Evolutionary conservation across 768 basidiomycete genomes (phyloP).

Genomic region (Agrocybe praecox): DNA sequence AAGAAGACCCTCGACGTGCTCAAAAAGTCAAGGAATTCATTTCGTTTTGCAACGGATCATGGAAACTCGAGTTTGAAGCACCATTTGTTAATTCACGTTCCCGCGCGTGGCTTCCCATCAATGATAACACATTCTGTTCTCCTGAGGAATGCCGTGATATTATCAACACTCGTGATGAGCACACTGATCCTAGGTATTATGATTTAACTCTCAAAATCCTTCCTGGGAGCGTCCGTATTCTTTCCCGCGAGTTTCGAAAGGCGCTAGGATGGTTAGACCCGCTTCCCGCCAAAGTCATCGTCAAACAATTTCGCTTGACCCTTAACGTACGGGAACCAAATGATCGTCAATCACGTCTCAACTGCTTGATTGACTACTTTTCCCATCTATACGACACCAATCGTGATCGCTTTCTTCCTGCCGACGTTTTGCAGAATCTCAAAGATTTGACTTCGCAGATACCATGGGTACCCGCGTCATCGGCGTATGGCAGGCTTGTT

Average conservation of each 20-base stretch:
- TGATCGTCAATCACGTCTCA: slow-evolving; percentile 8
- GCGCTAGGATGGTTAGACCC: slow-evolving; percentile 42
- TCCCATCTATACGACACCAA: not conserved
- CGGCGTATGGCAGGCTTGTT: not conserved
- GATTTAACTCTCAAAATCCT: slow-evolving; percentile 37
- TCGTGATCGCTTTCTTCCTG: no score
- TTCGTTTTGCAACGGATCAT: slow-evolving; percentile 7
- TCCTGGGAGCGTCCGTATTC: slow-evolving; percentile 16
- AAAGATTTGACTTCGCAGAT: not conserved
- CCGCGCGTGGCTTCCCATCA: slow-evolving; percentile 20
- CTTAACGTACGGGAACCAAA: slow-evolving; percentile 4
- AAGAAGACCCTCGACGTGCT: not conserved
- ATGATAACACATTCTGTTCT: slow-evolving; percentile 32
- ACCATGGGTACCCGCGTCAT: slow-evolving; percentile 15
- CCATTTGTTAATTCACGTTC: not conserved
- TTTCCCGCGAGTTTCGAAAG: slow-evolving; percentile 19
- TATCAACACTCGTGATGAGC: not conserved
- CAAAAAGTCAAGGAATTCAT: slow-evolving; percentile 11
- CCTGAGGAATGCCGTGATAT: slow-evolving; percentile 23
- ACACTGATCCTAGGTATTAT: slow-evolving; percentile 27
- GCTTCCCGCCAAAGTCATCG: slow-evolving; percentile 29
- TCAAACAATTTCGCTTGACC: slow-evolving; percentile 27
- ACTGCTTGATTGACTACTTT: not conserved
- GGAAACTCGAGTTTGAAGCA: slow-evolving; percentile 4
- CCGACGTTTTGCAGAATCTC: not conserved